phyloP scores from a whole-genome alignment of 2,329 filamentous ascomycete species.

The Cytospora leucostoma region DNA sequence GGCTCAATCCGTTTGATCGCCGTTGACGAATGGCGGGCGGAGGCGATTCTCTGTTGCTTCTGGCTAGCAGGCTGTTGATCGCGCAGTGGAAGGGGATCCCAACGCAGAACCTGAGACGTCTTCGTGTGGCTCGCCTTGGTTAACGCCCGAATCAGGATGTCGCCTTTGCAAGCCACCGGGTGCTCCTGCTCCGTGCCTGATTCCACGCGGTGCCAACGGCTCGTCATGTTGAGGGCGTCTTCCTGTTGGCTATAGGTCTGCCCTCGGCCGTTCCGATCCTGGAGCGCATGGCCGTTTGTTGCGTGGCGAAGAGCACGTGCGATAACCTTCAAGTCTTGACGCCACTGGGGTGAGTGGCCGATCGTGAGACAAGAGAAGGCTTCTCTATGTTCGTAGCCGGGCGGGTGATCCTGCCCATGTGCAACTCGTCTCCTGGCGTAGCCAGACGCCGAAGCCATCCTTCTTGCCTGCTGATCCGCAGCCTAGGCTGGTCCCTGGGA shows the following conservation, averaged over 20 bases:
- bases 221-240: neutral
- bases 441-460: neutral
- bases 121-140: neutral
- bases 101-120: slow-evolving; percentile 10
- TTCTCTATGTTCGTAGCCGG: neutral
- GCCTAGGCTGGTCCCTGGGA: neutral
- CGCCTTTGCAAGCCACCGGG: neutral
- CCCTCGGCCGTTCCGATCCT: neutral
- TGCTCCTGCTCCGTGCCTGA: neutral
- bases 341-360: neutral
- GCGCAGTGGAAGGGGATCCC: neutral
- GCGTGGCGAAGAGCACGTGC: neutral
- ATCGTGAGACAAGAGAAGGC: neutral
- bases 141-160: neutral
- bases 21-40: neutral
- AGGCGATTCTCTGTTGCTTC: neutral
- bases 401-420: neutral
- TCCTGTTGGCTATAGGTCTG: neutral
- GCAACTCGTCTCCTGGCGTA: neutral
- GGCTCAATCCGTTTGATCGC: neutral
- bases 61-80: neutral
- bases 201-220: neutral
- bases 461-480: neutral
- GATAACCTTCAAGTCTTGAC: neutral
- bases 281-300: neutral